Evolutionary conservation across 345 rosid genomes (phyloP).

Genomic region (Heritiera fomes): DNA sequence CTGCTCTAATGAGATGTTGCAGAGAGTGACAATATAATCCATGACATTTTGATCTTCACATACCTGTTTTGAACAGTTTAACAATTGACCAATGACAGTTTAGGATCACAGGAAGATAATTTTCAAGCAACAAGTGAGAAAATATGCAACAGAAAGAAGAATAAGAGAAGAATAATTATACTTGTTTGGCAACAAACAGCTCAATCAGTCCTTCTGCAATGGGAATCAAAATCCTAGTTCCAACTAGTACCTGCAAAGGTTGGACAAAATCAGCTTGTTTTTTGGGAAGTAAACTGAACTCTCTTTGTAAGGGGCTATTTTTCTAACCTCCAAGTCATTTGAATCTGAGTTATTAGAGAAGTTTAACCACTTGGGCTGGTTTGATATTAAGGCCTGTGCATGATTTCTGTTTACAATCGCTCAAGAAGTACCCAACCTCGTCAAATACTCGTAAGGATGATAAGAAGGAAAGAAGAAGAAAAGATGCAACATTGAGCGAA

Average conservation of each 20-base stretch:
- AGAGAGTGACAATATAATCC: constrained; percentile 60
- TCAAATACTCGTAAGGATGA: background rate
- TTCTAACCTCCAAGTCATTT: constrained; percentile 47
- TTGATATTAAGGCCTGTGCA: constrained; percentile 67
- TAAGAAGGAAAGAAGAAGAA: background rate
- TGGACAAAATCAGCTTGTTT: background rate
- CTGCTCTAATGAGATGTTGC: constrained; percentile 51
- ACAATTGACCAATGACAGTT: background rate
- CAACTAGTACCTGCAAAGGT: constrained; percentile 55
- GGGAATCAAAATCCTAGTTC: constrained; percentile 86
- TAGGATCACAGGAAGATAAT: background rate
- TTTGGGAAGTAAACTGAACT: no score
- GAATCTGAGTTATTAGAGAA: constrained; percentile 52
- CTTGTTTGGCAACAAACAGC: constrained; percentile 75
- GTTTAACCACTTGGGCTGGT: constrained; percentile 70
- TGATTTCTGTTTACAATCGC: constrained; percentile 44
- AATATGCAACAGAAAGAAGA: background rate
- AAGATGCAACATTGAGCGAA: background rate
- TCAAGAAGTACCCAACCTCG: background rate
- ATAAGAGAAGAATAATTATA: constrained; percentile 22
- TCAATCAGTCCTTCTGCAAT: constrained; percentile 78
- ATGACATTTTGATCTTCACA: constrained; percentile 69
- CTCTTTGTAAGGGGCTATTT: no score
- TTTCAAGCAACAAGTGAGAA: background rate
- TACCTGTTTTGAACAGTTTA: constrained; percentile 38